Base-by-base conservation (phyloP, 1,284 basidiomycete species). In the Moesziomyces antarcticus region DNA sequence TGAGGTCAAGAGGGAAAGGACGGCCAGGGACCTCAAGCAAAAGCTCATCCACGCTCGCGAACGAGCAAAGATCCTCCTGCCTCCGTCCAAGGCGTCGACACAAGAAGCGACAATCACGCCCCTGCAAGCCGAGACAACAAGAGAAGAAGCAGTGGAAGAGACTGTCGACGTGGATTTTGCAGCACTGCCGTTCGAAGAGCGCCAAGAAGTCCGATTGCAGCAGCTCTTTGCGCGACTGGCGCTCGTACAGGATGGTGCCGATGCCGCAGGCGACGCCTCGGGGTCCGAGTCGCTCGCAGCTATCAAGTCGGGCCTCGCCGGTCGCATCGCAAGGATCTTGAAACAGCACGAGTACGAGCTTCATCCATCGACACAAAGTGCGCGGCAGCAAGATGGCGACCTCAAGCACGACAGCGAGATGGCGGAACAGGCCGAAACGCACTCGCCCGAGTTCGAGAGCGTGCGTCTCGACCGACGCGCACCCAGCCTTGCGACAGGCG, bases 151-250 rank as follows among this genome's bases (percentile, higher is more conserved):
- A 41, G 62, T 61, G 51, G n/a, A 20, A 11, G 48, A 49, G 16
- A 21, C 10, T 14, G 1, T 21, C 0, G 16, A 41, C 2, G 20
- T 57, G 40, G 56, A 57, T 16, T 22, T 50, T 8, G 50, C 60
- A 16, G 55, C 56, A 5, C 18, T 74, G n/a, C 63, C 63, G 1
- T 55, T 67, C 22, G 53, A 54, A 37, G 72, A 71, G 25, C 48
- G 72, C 20, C 72, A 70, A 22, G 63, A 74, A 40, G 33, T 70
- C 40, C 50, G 67, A 1, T 46, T 74, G 44, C 67, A 73, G 42
- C 64, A 68, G 25, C 53, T 76, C 3, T 73, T 76, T 14, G 65
- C 71, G 16, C 52, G 69, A 22, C 51, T 76, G 8, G 64, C 71
- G 8, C 22, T 73, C 24, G 61, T 65, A 5, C 71, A 68, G 18